A percentile compares a stretch with the other conserved stretches of the same genome.
phyloP scores from a whole-genome alignment of 768 basidiomycete species.

The Sutorius australiensis region DNA sequence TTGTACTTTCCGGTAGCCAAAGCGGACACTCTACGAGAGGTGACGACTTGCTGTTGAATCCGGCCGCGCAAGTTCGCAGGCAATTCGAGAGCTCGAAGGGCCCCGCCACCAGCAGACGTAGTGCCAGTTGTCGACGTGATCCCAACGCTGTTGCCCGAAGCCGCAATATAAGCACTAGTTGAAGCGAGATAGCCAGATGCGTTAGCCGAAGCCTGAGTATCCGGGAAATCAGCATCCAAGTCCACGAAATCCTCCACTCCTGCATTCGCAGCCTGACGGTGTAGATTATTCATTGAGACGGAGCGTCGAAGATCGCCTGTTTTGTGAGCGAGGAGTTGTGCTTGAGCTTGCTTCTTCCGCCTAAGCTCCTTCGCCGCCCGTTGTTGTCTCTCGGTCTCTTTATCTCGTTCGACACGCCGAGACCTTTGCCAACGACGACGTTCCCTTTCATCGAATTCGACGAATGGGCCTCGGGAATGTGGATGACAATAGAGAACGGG shows the following conservation, averaged over 20 bases:
- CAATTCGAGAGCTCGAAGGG: slow-evolving; percentile 45
- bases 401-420: slow-evolving; percentile 38
- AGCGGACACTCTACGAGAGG: slow-evolving; percentile 51
- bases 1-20: slow-evolving; percentile 25
- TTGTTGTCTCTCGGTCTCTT: slow-evolving; percentile 32
- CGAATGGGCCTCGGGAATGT: slow-evolving; percentile 66
- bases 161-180: slow-evolving; percentile 67
- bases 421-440: slow-evolving; percentile 60
- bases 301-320: slow-evolving; percentile 64
- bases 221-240: slow-evolving; percentile 36
- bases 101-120: slow-evolving; percentile 56
- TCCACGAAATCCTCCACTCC: slow-evolving; percentile 43
- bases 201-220: slow-evolving; percentile 50
- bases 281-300: slow-evolving; percentile 74
- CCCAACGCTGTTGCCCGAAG: slow-evolving; percentile 92
- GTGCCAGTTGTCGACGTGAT: slow-evolving; percentile 91
- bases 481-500: slow-evolving; percentile 82
- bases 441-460: slow-evolving; percentile 72
- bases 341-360: slow-evolving; percentile 28
- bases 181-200: slow-evolving; percentile 72
- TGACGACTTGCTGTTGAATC: slow-evolving; percentile 63
- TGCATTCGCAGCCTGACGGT: slow-evolving; percentile 44
- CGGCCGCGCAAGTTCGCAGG: slow-evolving; percentile 52
- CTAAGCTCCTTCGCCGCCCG: slow-evolving; percentile 26
- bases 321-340: slow-evolving; percentile 27